Base-by-base conservation (phyloP, 768 basidiomycete genomes). In the Boletus reticulatus region DNA sequence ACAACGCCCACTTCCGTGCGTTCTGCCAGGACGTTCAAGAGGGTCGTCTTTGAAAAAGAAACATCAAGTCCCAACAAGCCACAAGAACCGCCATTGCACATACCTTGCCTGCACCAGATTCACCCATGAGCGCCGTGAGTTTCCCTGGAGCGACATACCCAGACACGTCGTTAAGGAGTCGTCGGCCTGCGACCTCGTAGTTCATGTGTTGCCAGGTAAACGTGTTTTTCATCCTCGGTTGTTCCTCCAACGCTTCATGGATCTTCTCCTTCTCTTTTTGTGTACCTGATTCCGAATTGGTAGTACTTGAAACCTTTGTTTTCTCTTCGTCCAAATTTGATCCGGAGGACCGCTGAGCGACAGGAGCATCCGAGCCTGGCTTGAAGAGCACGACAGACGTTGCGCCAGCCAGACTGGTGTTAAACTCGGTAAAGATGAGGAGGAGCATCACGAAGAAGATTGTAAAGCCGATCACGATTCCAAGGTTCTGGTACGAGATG, bases 121-220 rank as follows among this genome's bases (percentile, higher is more conserved):
- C 85, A 52, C 79, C 92, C 91, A 87, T 92, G 63, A 85, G 78
- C 50, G 88, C 88, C 0, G 88, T 90, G 53, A 93, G 70, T 55
- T 78, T 92, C 6, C 93, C 92, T 0, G 92, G 93, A 11, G 82
- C 83, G 19, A 92, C 90, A 68, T 80, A 94, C 0, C 92, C 92
- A 29, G 84, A 88, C 13, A 94, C 79, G 44, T 89, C 80, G 58
- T 92, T 80, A 52, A 93, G 74, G 2, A 93, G 75, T 31, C 69
- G 72, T 37, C 80, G 73, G 16, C 84, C 75, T 1, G 80, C 75
- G 0, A 94, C 84, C 32, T 78, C 79, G 67, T 94, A 95, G 53
- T 77, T 74, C 46, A 92, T 58, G 57, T 84, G 75, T 50, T 84
- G 78, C 90, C 91, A 97, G 1, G 93, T 90, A 71, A 97, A 94